Conservation (phyloP, 2,329 filamentous ascomycete genomes). For the Diaporthe sp. region DNA sequence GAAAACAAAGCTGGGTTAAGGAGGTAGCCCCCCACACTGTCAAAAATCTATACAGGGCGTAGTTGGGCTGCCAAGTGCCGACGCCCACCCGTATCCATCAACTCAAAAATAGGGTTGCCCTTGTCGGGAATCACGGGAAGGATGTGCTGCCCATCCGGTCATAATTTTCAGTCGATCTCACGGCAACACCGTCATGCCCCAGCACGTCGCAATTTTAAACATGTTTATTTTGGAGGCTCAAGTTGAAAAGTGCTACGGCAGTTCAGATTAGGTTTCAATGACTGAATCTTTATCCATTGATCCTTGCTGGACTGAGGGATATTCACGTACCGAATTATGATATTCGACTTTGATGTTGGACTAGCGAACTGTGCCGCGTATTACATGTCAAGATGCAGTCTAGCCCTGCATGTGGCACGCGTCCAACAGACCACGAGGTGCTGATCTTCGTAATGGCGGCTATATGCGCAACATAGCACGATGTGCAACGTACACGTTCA, state of each 20-base stretch:
- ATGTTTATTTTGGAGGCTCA: not conserved
- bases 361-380: not conserved
- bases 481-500: conserved; percentile 4
- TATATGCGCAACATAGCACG: not conserved
- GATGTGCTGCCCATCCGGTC: not conserved
- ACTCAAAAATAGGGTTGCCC: conserved; percentile 22
- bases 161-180: not conserved
- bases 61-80: not conserved
- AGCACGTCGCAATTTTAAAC: not conserved
- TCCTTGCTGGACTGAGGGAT: not conserved
- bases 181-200: not conserved
- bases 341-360: not conserved
- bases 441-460: conserved; percentile 2
- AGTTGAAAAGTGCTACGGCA: not conserved
- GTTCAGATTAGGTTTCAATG: conserved; percentile 7
- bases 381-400: not conserved
- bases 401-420: not conserved
- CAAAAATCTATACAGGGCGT: not conserved
- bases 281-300: not conserved
- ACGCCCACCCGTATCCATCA: conserved; percentile 1
- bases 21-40: not conserved
- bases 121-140: not conserved
- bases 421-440: not conserved
- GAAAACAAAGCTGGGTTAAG: not conserved
- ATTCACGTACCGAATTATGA: not conserved